Percentiles rank a stretch among this genome's conserved stretches.
phyloP scores from a whole-genome alignment of 176 grass and related monocot species.

The Carex myosuroides region DNA sequence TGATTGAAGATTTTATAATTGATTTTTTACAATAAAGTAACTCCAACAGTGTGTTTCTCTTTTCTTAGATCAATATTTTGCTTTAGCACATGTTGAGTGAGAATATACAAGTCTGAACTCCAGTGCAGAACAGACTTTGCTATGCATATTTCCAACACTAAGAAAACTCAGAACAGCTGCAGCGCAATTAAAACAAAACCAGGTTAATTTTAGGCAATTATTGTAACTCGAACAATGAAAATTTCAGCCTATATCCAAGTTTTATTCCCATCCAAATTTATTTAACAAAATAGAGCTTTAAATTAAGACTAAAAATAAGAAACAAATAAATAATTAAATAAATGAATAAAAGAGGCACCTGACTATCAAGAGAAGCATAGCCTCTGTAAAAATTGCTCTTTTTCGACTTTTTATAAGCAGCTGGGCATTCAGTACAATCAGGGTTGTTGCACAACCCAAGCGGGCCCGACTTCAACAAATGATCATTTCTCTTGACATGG shows the following conservation, averaged over 20 bases:
- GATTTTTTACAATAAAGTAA: not conserved
- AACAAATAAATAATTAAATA: conserved; percentile 21
- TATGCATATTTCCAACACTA: not conserved
- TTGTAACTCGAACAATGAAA: not conserved
- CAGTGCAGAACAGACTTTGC: not conserved
- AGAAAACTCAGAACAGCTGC: not conserved
- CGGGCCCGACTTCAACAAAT: conserved; percentile 86
- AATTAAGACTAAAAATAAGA: not conserved
- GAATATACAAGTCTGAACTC: not conserved
- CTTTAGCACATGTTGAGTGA: not conserved
- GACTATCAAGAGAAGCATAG: conserved; percentile 50
- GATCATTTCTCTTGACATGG: conserved; percentile 49
- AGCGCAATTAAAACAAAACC: not conserved
- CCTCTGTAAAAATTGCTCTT: conserved; percentile 37
- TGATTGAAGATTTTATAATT: not conserved
- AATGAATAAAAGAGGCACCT: conserved; percentile 39
- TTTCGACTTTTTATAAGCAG: conserved; percentile 71
- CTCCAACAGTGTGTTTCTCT: not conserved
- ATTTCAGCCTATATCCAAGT: not conserved
- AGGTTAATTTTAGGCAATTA: not conserved
- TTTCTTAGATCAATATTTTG: not conserved
- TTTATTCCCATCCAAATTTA: not conserved
- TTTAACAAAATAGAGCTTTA: not conserved
- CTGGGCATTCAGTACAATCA: conserved; percentile 76
- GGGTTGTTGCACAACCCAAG: conserved; percentile 82